Conservation (phyloP, 176 grass and related monocot species). For the Musa schizocarpa region DNA sequence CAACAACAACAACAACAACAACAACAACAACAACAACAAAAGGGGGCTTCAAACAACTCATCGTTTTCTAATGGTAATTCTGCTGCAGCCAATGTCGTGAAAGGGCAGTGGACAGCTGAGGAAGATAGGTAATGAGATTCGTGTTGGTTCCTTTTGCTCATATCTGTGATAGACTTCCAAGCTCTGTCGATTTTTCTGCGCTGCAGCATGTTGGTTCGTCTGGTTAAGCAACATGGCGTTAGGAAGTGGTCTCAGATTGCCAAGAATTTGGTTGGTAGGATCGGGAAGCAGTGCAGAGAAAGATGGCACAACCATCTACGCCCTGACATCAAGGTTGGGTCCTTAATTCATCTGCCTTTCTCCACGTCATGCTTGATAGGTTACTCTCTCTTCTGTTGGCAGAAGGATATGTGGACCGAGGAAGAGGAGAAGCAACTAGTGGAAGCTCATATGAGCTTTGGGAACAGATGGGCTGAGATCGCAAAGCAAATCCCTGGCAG, state of each 20-base stretch:
- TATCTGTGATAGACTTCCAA: neutral
- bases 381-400: neutral
- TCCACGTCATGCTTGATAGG: neutral
- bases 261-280: slow-evolving; percentile 44
- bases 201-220: slow-evolving; percentile 31
- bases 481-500: slow-evolving; percentile 42
- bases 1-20: neutral
- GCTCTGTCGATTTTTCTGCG: neutral
- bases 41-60: neutral
- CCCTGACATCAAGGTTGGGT: slow-evolving; percentile 55
- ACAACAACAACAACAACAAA: neutral
- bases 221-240: slow-evolving; percentile 43
- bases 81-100: slow-evolving; percentile 18
- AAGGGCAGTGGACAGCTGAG: slow-evolving; percentile 52
- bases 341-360: neutral
- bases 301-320: slow-evolving; percentile 75
- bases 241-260: slow-evolving; percentile 58
- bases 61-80: too few species aligned
- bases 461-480: slow-evolving; percentile 59
- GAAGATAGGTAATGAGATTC: slow-evolving; percentile 39
- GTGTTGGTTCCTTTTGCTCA: neutral
- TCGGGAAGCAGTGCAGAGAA: slow-evolving; percentile 76
- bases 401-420: slow-evolving; percentile 56
- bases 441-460: slow-evolving; percentile 32
- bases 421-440: slow-evolving; percentile 54